Evolutionary conservation across 768 basidiomycete genomes (phyloP).

Genomic region (Boletus tomentosulus): DNA sequence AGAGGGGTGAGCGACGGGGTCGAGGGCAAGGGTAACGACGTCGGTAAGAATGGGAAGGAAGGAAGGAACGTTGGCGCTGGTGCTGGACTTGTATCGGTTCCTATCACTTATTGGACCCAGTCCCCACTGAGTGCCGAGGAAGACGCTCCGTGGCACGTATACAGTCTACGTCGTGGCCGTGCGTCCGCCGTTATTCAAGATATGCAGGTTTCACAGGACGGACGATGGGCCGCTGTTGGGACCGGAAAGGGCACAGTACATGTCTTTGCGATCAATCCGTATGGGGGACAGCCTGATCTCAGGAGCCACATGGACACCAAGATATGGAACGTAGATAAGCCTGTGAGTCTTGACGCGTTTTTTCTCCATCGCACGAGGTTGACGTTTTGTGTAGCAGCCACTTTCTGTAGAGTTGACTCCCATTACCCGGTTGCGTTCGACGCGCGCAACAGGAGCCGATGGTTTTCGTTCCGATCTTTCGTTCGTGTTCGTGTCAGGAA

Average conservation of each 20-base stretch:
- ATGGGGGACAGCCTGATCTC: conserved; percentile 64
- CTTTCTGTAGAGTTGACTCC: conserved; percentile 53
- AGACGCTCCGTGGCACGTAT: conserved; percentile 50
- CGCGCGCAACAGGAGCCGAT: conserved; percentile 26
- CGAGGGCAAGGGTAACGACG: neutral
- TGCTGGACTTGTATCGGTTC: conserved; percentile 1
- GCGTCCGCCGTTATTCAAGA: conserved; percentile 62
- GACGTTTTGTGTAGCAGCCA: conserved; percentile 40
- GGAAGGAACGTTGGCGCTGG: conserved; percentile 5
- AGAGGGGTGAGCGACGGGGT: conserved; percentile 7
- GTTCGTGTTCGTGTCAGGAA: conserved; percentile 48
- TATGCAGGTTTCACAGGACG: conserved; percentile 43
- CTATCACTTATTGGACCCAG: conserved; percentile 2
- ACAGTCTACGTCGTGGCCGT: conserved; percentile 65
- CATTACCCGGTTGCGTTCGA: conserved; percentile 48
- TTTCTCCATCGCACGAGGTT: too few species aligned
- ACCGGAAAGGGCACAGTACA: conserved; percentile 64
- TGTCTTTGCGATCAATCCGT: conserved; percentile 73
- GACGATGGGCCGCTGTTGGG: conserved; percentile 66
- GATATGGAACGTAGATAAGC: conserved; percentile 49
- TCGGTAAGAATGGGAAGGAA: neutral
- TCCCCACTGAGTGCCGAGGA: conserved; percentile 3
- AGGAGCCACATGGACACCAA: conserved; percentile 55
- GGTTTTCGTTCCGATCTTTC: conserved; percentile 42
- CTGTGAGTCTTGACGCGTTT: conserved; percentile 32